Percentiles rank a stretch among this genome's conserved stretches.
phyloP scores from a whole-genome alignment of 768 basidiomycete genomes.

The Boletus rubroflammeus region DNA sequence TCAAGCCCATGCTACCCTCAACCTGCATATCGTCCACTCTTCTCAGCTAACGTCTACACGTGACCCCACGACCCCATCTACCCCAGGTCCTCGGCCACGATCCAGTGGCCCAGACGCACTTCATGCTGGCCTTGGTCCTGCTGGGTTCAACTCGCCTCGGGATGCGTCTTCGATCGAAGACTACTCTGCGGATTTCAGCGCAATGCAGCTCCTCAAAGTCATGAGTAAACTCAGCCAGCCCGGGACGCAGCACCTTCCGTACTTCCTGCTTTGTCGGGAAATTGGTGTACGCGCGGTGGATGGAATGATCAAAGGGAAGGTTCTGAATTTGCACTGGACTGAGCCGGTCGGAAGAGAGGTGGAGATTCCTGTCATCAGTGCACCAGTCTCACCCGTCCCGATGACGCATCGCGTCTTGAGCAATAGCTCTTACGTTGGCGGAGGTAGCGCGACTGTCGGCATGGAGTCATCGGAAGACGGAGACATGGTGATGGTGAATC shows the following conservation, averaged over 20 bases:
- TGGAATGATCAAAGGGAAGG: constrained; percentile 76
- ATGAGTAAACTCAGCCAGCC: constrained; percentile 74
- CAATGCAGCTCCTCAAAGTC: constrained; percentile 75
- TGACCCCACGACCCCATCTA: constrained; percentile 31
- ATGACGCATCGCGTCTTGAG: constrained; percentile 28
- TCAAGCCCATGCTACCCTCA: constrained; percentile 79
- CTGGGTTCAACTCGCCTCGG: constrained; percentile 48
- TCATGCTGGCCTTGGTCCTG: constrained; percentile 56
- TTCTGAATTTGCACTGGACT: constrained; percentile 76
- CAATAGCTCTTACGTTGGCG: constrained; percentile 24
- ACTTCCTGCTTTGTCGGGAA: constrained; percentile 80
- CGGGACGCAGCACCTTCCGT: constrained; percentile 61
- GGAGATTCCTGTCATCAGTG: constrained; percentile 28
- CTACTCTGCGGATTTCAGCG: constrained; percentile 66
- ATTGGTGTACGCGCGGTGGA: constrained; percentile 82
- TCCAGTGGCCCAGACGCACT: constrained; percentile 46
- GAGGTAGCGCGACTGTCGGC: constrained; percentile 42
- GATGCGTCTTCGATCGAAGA: constrained; percentile 36
- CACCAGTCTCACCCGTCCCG: constrained; percentile 25
- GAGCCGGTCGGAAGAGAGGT: constrained; percentile 61
- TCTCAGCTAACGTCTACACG: constrained; percentile 51
- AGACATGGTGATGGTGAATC: constrained; percentile 46
- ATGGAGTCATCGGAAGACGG: constrained; percentile 40
- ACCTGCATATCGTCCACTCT: constrained; percentile 84
- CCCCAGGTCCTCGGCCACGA: constrained; percentile 32